phyloP scores from a whole-genome alignment of 2,329 filamentous ascomycete genomes.

The Penicillium concentricum region DNA sequence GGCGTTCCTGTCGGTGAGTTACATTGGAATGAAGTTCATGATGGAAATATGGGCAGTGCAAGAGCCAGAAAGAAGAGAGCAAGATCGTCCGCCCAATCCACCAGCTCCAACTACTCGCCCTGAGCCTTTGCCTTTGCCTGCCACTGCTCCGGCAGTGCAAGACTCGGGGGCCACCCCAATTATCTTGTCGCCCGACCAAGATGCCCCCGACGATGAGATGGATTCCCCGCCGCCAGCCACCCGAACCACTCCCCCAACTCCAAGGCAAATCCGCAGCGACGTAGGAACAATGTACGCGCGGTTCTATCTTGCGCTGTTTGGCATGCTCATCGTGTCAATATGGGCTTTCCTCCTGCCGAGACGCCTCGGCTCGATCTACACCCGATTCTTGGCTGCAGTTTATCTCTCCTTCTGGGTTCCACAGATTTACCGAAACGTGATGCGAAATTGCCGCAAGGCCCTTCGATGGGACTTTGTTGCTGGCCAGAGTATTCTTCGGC shows the following conservation, averaged over 20 bases:
- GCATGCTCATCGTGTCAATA: conserved; percentile 58
- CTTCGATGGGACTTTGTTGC: conserved; percentile 88
- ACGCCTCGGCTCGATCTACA: conserved; percentile 54
- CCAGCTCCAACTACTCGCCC: conserved; percentile 31
- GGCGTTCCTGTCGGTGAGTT: conserved; percentile 59
- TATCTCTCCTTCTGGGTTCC: conserved; percentile 92
- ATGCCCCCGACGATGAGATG: conserved; percentile 43
- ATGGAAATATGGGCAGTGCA: conserved; percentile 68
- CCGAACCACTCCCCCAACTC: conserved; percentile 33
- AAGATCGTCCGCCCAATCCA: conserved; percentile 27
- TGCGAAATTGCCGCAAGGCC: conserved; percentile 87
- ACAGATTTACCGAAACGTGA: conserved; percentile 85
- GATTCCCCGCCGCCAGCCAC: conserved; percentile 30
- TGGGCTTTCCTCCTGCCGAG: conserved; percentile 59
- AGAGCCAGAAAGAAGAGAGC: conserved; percentile 43
- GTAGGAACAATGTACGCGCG: conserved; percentile 61
- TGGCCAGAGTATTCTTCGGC: conserved; percentile 75
- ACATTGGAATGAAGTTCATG: conserved; percentile 64
- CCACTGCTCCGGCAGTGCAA: conserved; percentile 45
- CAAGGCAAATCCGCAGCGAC: conserved; percentile 43
- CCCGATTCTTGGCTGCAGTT: conserved; percentile 63
- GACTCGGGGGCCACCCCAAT: conserved; percentile 55
- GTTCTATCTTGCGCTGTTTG: conserved; percentile 61
- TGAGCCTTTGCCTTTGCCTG: conserved; percentile 51
- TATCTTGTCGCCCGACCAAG: conserved; percentile 61